Conservation (phyloP, 2,329 filamentous ascomycete genomes). For the Colletotrichum sidae region DNA sequence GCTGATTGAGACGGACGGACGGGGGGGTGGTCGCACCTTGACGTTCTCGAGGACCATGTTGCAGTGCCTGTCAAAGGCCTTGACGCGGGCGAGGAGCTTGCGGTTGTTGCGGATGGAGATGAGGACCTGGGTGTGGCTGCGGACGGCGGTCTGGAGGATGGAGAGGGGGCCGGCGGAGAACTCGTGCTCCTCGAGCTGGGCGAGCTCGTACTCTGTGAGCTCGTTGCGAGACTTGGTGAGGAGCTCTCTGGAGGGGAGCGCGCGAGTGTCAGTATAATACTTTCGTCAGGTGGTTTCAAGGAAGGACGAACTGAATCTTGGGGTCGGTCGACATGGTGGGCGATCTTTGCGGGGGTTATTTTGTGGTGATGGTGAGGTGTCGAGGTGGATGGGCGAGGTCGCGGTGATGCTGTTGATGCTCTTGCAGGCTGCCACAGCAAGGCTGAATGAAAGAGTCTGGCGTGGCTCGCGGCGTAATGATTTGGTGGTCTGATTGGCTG, state of each 20-base stretch:
- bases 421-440: constrained; percentile 41
- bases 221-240: constrained; percentile 89
- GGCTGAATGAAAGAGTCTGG: constrained; percentile 45
- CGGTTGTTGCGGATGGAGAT: constrained; percentile 99
- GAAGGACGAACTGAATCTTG: constrained; percentile 75
- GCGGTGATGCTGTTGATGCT: constrained; percentile 23
- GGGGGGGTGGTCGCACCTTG: constrained; percentile 42
- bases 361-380: constrained; percentile 36
- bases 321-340: constrained; percentile 58
- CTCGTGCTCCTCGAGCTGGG: constrained; percentile 72
- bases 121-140: constrained; percentile 93
- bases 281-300: background rate
- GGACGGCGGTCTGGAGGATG: constrained; percentile 95
- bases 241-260: constrained; percentile 74
- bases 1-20: background rate
- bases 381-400: constrained; percentile 15
- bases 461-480: constrained; percentile 24
- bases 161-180: constrained; percentile 73
- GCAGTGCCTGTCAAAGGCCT: constrained; percentile 98
- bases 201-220: constrained; percentile 94
- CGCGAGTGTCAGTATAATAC: constrained; percentile 43
- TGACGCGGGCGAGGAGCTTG: constrained; percentile 96
- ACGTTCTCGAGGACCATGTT: constrained; percentile 99
- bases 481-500: constrained; percentile 32
- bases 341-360: constrained; percentile 36